Base-by-base conservation (phyloP, 108 stramenopile species). In the Nitzschia putrida region DNA sequence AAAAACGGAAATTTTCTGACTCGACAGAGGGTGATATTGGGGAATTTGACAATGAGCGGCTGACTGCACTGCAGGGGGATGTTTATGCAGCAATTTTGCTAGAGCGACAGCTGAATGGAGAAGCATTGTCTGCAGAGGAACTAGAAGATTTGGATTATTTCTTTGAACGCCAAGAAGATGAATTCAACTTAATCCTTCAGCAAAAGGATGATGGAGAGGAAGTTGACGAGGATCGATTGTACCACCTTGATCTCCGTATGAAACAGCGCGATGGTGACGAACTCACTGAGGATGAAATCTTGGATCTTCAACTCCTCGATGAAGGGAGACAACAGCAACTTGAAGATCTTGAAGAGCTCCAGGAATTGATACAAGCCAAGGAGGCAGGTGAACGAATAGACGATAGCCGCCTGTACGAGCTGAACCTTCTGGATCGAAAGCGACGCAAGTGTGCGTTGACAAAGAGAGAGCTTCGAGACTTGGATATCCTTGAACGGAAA, bases 201-300 rank as follows among this genome's bases (percentile, higher is more conserved):
- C 58, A 40, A 23, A 59, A 59, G 38, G 58, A 59, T 13, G 26
- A 59, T 40, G 59, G 59, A 0, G 70, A 61, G 26, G 37, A 42
- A 18, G 45, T 59, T n/a, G 49, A 71, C 34, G 59, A 71, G n/a
- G 70, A 71, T 38, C 47, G 70, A 11, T 25, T 71, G 25, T 71
- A 71, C 37, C 52, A 71, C 37, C 60, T 71, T 7, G 60, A 71
- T n/a, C 49, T 71, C 26, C 52, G 60, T 0, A 40, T 29, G 14
- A 52, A 26, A 34, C 49, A 50, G 11, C 50, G 65, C 7, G 18
- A 66, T n/a, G 26, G 29, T n/a, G 52, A 16, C 0, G 24, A 64
- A 64, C 52, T 66, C 9, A 37, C 65, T 7, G 52, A 52, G 37
- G 65, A 66, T 10, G 65, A 52, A 37, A 0, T 51, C 3, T 10